Evolutionary conservation across 1,284 basidiomycete genomes (phyloP), one percentile per base, ranked within the genome.

Genomic region (Rhodotorula mucilaginosa): DNA sequence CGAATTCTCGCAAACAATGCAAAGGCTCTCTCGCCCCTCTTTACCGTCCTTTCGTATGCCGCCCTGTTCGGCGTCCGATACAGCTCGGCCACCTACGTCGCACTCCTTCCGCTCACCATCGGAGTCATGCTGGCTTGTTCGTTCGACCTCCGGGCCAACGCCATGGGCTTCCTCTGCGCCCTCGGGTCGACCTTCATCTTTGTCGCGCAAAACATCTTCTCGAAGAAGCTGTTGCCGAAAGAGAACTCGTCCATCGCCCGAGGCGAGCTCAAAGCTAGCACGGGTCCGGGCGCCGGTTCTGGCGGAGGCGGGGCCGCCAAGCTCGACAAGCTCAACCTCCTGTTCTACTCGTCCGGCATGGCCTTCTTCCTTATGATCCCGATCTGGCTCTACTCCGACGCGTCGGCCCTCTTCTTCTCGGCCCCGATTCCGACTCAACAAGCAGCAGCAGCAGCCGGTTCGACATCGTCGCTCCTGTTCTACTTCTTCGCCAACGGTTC

Each of bases 61-160:
- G 82, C 94, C 62, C 84, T 99, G 29, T 99, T 98, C 80, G 87
- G 90, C 69, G 95, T 98, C 46, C 90, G 89, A 79, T 99, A 99
- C 83, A 92, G 93, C 39, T 82, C 87, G 56, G 89, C 89, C 78
- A 99, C 96, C 2, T 99, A 99, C 82, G 75, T 94, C 49, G 96
- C 97, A 10, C 87, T 99, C n/a, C 83, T 97, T 12, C 96, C 96
- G 1, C 86, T 99, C 72, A 99, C 93, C 0, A 73, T 95, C 58
- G 96, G 97, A 61, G 97, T 99, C 80, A 98, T 99, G 93, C 86
- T 99, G 75, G 95, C 93, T 39, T 97, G 91, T 81, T 94, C 93
- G 19, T 94, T 93, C 79, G 93, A 97, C 82, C 84, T 95, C 68
- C 91, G 92, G 5, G 88, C 88, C 8, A 96, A 95, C 81, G 82